Percentiles rank a stretch among this genome's conserved stretches.
Conservation (phyloP, 1,284 basidiomycete genomes). For the Ceratobasidium papillatum region DNA sequence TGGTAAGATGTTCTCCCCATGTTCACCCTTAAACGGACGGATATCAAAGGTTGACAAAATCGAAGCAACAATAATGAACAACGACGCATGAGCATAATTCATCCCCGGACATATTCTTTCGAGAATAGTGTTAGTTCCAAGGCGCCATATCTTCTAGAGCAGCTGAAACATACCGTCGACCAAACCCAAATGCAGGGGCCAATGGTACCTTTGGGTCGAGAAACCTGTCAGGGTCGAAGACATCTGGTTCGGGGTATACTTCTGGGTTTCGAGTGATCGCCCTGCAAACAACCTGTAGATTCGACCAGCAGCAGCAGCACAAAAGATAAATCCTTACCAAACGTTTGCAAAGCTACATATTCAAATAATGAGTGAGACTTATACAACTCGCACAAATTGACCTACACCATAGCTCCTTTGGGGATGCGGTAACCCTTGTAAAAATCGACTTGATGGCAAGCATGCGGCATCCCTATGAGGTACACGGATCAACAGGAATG, state of each 20-base stretch:
- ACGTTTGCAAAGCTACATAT: not conserved
- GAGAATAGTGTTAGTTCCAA: not conserved
- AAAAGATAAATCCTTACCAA: not conserved
- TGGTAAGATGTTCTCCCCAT: slow-evolving; percentile 42
- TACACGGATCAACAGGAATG: not conserved
- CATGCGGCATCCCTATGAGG: slow-evolving; percentile 1
- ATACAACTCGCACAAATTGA: not conserved
- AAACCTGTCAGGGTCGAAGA: slow-evolving; percentile 27
- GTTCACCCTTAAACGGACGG: slow-evolving; percentile 34
- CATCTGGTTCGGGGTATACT: slow-evolving; percentile 6
- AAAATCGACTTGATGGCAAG: slow-evolving; percentile 3
- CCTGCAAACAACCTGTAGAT: not conserved
- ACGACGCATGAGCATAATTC: slow-evolving; percentile 30
- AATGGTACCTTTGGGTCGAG: not conserved
- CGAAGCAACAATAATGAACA: slow-evolving; percentile 30
- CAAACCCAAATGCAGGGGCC: slow-evolving; percentile 9
- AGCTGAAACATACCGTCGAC: not conserved
- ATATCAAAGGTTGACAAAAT: slow-evolving; percentile 48
- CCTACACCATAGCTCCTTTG: slow-evolving; percentile 28
- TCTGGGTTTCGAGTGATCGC: slow-evolving; percentile 5
- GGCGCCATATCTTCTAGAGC: no score
- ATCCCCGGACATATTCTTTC: slow-evolving; percentile 38
- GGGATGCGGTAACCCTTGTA: slow-evolving; percentile 26
- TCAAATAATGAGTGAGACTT: no score
- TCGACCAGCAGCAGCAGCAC: not conserved